phyloP scores from a whole-genome alignment of 345 rosid species.

The Arabidopsis arenosa region DNA sequence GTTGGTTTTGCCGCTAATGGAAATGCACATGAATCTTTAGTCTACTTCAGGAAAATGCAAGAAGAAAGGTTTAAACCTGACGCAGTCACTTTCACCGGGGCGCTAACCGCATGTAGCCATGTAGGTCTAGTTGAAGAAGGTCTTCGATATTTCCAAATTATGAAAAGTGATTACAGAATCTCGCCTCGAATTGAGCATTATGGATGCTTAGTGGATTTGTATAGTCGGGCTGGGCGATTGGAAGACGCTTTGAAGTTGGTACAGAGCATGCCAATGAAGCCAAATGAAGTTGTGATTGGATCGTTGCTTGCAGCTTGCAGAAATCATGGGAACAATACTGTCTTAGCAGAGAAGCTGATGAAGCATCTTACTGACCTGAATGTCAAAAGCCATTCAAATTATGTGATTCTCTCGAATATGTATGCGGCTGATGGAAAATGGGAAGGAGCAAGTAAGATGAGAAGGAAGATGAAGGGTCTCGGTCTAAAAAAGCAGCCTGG shows the following conservation, averaged over 20 bases:
- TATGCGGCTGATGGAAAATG: slow-evolving; percentile 76
- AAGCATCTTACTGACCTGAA: slow-evolving; percentile 55
- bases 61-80: slow-evolving; percentile 66
- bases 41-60: slow-evolving; percentile 59
- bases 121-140: slow-evolving; percentile 75
- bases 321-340: slow-evolving; percentile 55
- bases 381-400: slow-evolving; percentile 61
- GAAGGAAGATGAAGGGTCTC: slow-evolving; percentile 71
- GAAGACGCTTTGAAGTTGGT: slow-evolving; percentile 67
- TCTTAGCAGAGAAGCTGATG: slow-evolving; percentile 62
- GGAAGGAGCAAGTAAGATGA: slow-evolving; percentile 73
- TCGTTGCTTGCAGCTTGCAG: slow-evolving; percentile 81
- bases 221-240: slow-evolving; percentile 79
- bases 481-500: slow-evolving; percentile 80
- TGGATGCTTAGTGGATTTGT: slow-evolving; percentile 87
- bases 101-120: slow-evolving; percentile 74
- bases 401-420: slow-evolving; percentile 70
- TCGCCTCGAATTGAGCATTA: slow-evolving; percentile 79
- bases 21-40: slow-evolving; percentile 59
- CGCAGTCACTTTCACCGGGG: slow-evolving; percentile 74
- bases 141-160: slow-evolving; percentile 54
- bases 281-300: slow-evolving; percentile 76
- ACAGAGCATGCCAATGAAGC: slow-evolving; percentile 75
- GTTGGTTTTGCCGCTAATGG: slow-evolving; percentile 72
- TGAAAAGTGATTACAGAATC: slow-evolving; percentile 58